Percentiles rank a stretch among this genome's conserved stretches.
Conservation (phyloP, 805 yeast species). For the Starmerella vaccinii region DNA sequence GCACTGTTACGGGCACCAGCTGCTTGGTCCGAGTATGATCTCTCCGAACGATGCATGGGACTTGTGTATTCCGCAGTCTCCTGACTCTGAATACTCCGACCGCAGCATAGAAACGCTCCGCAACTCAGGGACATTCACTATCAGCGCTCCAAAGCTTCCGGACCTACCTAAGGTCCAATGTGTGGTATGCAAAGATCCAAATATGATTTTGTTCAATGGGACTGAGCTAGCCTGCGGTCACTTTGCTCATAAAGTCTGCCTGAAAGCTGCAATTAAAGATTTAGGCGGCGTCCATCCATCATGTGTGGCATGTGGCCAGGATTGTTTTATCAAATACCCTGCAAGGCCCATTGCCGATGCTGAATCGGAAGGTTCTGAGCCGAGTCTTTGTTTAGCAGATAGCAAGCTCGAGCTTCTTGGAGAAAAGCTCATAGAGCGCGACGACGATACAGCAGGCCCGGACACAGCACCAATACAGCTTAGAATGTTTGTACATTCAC, state of each 20-base stretch:
- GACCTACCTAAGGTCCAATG: neutral
- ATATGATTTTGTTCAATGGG: conserved; percentile 7
- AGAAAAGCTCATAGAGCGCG: neutral
- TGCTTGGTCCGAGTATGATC: too few species aligned
- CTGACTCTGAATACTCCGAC: neutral
- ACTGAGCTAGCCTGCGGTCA: conserved; percentile 13
- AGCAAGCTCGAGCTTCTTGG: neutral
- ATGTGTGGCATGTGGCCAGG: conserved; percentile 12
- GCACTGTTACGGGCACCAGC: neutral
- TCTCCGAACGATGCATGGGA: too few species aligned
- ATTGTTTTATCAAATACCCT: neutral
- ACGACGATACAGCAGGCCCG: neutral
- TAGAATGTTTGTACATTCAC: neutral
- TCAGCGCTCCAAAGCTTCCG: neutral
- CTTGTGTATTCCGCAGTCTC: neutral
- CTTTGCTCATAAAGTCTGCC: conserved; percentile 10
- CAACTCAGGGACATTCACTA: neutral
- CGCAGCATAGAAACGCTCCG: neutral
- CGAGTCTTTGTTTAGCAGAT: neutral
- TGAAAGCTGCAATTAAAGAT: neutral
- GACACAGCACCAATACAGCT: neutral
- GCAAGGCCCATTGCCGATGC: neutral
- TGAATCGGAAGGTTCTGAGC: neutral
- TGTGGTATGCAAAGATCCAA: conserved; percentile 6
- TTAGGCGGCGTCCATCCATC: conserved; percentile 1